These are phyloP conservation scores for Ochetophila trinervis DNA, from an alignment of 306 rosid genomes.

Conservation along the genomic window DNA sequence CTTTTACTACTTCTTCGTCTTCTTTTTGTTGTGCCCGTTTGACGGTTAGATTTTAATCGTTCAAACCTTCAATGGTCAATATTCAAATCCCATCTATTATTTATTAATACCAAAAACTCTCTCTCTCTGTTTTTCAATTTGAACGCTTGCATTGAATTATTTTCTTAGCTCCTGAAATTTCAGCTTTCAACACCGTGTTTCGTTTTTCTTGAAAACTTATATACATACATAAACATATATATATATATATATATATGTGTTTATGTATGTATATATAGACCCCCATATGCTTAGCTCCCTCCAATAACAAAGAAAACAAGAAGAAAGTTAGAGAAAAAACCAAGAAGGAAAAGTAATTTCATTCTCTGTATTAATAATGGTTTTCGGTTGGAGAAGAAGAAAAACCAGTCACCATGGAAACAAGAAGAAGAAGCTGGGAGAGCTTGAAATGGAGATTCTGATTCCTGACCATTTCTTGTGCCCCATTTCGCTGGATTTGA, in stretches of 20 bases:
- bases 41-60: conserved; percentile 37
- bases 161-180: neutral
- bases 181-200: conserved; percentile 32
- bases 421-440: conserved; percentile 13
- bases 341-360: no score
- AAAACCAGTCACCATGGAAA: conserved; percentile 18
- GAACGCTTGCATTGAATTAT: conserved; percentile 39
- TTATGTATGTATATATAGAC: no score
- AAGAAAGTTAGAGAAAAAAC: neutral
- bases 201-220: conserved; percentile 26
- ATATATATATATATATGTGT: neutral
- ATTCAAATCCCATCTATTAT: conserved; percentile 41
- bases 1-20: conserved; percentile 40
- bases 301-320: neutral
- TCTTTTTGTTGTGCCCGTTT: conserved; percentile 22
- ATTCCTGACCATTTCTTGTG: conserved; percentile 59
- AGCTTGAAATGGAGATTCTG: conserved; percentile 35
- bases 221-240: neutral
- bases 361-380: conserved; percentile 21
- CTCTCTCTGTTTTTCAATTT: conserved; percentile 18
- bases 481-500: conserved; percentile 66
- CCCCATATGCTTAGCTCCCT: neutral
- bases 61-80: conserved; percentile 65
- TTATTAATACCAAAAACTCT: neutral
- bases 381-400: conserved; percentile 57